phyloP scores from a whole-genome alignment of 164 flowering plant genomes.

The Kingdonia uniflora region DNA sequence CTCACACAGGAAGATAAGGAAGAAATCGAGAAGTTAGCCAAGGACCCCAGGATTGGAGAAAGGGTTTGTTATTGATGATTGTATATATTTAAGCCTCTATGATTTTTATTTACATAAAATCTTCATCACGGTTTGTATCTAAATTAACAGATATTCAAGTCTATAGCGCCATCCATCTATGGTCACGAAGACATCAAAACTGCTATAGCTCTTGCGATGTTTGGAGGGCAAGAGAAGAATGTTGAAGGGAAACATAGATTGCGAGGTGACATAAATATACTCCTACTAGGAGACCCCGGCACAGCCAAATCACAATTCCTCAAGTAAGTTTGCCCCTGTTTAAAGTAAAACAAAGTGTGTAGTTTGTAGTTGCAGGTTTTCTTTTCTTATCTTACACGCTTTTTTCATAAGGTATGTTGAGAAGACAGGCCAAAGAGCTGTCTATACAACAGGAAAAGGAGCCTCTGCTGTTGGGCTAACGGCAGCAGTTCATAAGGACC shows the following conservation, averaged over 20 bases:
- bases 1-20: conserved; percentile 94
- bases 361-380: no score
- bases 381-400: background rate
- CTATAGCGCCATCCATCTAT: conserved; percentile 96
- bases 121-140: conserved; percentile 1
- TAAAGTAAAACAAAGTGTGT: background rate
- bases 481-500: conserved; percentile 98
- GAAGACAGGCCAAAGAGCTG: conserved; percentile 96
- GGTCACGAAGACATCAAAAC: conserved; percentile 98
- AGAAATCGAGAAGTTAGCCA: conserved; percentile 84
- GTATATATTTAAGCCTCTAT: background rate
- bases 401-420: conserved; percentile 66
- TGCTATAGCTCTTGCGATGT: conserved; percentile 96
- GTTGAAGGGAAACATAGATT: conserved; percentile 87
- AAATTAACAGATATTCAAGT: conserved; percentile 64
- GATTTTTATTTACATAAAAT: background rate
- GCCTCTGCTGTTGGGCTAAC: conserved; percentile 99
- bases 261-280: conserved; percentile 94
- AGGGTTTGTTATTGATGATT: conserved; percentile 39
- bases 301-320: conserved; percentile 99
- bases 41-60: conserved; percentile 97
- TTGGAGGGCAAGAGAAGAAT: conserved; percentile 98
- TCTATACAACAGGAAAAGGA: conserved; percentile 97
- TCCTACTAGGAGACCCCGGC: conserved; percentile 95
- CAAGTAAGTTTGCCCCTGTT: conserved; percentile 40